Evolutionary conservation across 2,329 filamentous ascomycete genomes (phyloP).

Genomic region (Chrysosporium queenslandicum): DNA sequence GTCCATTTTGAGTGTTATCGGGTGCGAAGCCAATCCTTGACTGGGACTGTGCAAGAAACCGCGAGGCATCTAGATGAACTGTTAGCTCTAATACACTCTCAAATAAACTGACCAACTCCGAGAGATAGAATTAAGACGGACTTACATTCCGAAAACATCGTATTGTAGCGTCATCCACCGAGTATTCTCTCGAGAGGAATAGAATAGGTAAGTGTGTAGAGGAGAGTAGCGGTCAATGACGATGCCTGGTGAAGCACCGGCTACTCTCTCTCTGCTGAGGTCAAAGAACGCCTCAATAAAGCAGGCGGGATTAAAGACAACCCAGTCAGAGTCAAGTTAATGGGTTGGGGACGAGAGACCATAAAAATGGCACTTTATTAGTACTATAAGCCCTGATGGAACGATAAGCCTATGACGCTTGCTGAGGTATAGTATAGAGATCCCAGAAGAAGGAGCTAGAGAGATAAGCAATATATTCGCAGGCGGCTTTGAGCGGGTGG

Average conservation of each 20-base stretch:
- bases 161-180: background rate
- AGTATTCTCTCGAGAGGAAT: background rate
- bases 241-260: background rate
- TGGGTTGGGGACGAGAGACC: constrained; percentile 5
- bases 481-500: too few species aligned
- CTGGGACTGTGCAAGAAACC: constrained; percentile 92
- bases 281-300: background rate
- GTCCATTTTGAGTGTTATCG: constrained; percentile 41
- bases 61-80: constrained; percentile 69
- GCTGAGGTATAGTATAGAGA: background rate
- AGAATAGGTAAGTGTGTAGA: background rate
- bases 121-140: background rate
- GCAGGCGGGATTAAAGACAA: constrained; percentile 4
- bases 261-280: background rate
- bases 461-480: background rate
- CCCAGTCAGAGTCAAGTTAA: background rate
- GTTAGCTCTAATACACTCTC: background rate
- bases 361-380: background rate
- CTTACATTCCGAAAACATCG: constrained; percentile 21
- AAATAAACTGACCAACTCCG: background rate
- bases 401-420: background rate
- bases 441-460: background rate
- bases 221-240: constrained; percentile 2
- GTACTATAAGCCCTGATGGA: background rate
- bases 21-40: constrained; percentile 70